These are phyloP conservation scores for Leishmania major DNA, from an alignment of 208 protist genomes.

Conservation along the genomic window DNA sequence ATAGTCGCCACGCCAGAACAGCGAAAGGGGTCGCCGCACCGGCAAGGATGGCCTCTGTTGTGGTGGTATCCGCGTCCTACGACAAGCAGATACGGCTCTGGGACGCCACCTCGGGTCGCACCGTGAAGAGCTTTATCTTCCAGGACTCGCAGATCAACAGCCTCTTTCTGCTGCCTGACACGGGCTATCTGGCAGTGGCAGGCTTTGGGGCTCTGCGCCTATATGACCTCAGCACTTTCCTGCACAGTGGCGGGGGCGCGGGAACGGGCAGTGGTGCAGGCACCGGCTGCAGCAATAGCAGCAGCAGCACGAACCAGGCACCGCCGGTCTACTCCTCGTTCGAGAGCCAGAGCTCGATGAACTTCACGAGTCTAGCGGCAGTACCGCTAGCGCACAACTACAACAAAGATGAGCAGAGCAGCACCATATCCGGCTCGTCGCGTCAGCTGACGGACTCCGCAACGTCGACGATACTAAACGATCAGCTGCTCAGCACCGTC, in stretches of 20 bases:
- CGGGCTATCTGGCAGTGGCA: constrained; percentile 61
- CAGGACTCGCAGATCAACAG: constrained; percentile 84
- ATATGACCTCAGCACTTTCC: constrained; percentile 36
- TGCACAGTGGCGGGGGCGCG: constrained; percentile 9
- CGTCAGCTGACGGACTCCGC: constrained; percentile 18
- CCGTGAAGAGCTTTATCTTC: constrained; percentile 72
- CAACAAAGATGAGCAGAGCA: constrained; percentile 19
- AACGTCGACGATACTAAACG: constrained; percentile 13
- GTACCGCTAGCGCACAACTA: constrained; percentile 43
- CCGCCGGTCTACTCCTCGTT: constrained; percentile 67
- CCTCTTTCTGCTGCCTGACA: constrained; percentile 58
- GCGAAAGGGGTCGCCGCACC: background rate
- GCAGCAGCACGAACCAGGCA: constrained; percentile 30
- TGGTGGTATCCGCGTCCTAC: constrained; percentile 83
- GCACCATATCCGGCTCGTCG: constrained; percentile 20
- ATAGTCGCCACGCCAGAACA: background rate
- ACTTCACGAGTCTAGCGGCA: constrained; percentile 78
- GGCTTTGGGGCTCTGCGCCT: constrained; percentile 76
- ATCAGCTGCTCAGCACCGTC: constrained; percentile 24
- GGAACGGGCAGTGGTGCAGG: background rate
- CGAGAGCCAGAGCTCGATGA: constrained; percentile 79
- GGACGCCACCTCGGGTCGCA: constrained; percentile 73
- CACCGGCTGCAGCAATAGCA: background rate
- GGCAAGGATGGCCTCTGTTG: constrained; percentile 32
- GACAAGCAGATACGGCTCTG: constrained; percentile 89